Evolutionary conservation across 257 asterid species (phyloP), one percentile per base, ranked within the genome.

Genomic region (Ophiorrhiza pumila): DNA sequence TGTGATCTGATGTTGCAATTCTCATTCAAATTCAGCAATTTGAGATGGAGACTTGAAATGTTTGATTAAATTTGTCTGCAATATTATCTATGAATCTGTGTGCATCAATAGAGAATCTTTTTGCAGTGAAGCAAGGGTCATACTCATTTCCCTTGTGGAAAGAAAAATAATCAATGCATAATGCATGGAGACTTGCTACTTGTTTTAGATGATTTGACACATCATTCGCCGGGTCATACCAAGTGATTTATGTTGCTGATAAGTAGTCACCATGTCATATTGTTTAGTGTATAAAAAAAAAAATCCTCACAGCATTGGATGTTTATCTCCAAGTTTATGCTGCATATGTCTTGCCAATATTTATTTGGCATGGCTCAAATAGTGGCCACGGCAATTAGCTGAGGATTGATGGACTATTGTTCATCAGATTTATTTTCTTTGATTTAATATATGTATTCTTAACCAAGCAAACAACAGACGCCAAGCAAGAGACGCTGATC

Each of bases 401-500:
- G n/a, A 69, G 32, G 18, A 52, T 17, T 69, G 50, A 52, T 35
- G 2, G 31, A 35, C 7, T 20, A 34, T 61, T n/a, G 17, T 18
- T 31, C 11, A 12, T 47, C 13, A 4, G 17, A 3, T 57, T 7
- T 50, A 62, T 43, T 68, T 53, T 50, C 39, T 71, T 71, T 4
- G 20, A 25, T 41, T 56, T 56, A 25, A 49, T 65, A 67, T 39
- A 32, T 72, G 81, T 83, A 68, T 85, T 80, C 96, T 78, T 89
- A 80, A 89, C 85, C 46, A 81, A 72, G 71, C 65, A 64, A 75
- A 53, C 68, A 47, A 66, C 66, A 89, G 98, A 94, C 78, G 85
- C 88, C 73, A 91, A 88, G 84, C 98, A 91, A 85, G 99, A 94
- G 79, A 84, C 43, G 82, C 55, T 88, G 83, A 91, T 94, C 73